These are phyloP conservation scores for Buxus sempervirens DNA, from an alignment of 164 flowering plant species.

Conservation along the genomic window DNA sequence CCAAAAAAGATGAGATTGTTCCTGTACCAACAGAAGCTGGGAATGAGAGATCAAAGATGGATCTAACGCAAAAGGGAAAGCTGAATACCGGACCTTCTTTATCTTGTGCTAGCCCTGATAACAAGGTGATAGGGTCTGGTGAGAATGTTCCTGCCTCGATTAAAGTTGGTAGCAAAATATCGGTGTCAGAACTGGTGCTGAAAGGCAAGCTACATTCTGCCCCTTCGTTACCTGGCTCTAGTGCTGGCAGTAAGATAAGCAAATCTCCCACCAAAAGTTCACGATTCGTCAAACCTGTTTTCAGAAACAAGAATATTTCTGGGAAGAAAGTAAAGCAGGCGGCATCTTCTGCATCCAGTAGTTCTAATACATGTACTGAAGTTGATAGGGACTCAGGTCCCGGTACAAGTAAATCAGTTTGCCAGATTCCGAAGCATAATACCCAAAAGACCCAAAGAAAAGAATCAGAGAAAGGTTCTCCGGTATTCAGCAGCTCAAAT, in stretches of 20 bases:
- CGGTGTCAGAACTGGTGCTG: constrained; percentile 19
- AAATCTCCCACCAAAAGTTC: constrained; percentile 31
- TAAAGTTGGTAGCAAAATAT: constrained; percentile 14
- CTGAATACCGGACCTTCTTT: constrained; percentile 22
- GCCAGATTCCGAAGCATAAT: constrained; percentile 16
- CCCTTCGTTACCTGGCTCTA: constrained; percentile 20
- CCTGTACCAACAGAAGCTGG: constrained; percentile 20
- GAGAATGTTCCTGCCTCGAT: constrained; percentile 23
- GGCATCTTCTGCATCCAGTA: constrained; percentile 23
- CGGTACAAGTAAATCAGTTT: constrained; percentile 19
- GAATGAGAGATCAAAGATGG: constrained; percentile 14
- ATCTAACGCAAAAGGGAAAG: constrained; percentile 15
- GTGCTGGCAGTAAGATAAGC: constrained; percentile 15
- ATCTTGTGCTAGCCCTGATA: constrained; percentile 7
- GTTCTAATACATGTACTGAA: constrained; percentile 11
- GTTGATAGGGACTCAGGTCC: constrained; percentile 17
- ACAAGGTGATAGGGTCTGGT: constrained; percentile 16
- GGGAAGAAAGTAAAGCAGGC: constrained; percentile 50
- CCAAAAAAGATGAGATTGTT: constrained; percentile 24
- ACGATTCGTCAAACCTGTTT: constrained; percentile 28
- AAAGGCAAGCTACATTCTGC: constrained; percentile 19
- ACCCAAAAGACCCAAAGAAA: constrained; percentile 17
- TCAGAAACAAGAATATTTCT: constrained; percentile 38
- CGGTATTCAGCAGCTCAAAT: constrained; percentile 24
- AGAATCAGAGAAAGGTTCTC: constrained; percentile 26